Conservation (phyloP, 139 green algal species). For the Microglena sp. region DNA sequence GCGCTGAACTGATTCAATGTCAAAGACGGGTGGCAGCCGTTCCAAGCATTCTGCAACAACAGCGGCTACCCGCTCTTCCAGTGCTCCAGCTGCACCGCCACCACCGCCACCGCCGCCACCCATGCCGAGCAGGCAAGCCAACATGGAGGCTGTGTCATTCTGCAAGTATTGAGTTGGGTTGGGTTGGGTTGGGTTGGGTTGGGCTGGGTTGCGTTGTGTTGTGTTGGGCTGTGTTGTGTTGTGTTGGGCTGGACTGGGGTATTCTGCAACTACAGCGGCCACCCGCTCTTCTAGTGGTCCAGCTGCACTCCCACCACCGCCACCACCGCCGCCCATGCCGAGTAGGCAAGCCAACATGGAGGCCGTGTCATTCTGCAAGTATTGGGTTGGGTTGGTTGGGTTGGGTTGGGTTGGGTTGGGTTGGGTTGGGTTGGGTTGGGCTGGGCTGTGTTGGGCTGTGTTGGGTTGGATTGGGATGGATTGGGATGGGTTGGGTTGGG, state of each 20-base stretch:
- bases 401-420: too few species aligned
- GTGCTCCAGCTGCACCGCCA: slow-evolving; percentile 12
- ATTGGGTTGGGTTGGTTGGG: too few species aligned
- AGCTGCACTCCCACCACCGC: slow-evolving; percentile 17
- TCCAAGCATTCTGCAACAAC: slow-evolving; percentile 39
- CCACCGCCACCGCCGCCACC: slow-evolving; percentile 24
- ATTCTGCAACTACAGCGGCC: slow-evolving; percentile 28
- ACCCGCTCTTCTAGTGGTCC: slow-evolving; percentile 25
- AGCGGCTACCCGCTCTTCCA: slow-evolving; percentile 29
- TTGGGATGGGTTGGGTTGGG: too few species aligned
- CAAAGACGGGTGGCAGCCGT: slow-evolving; percentile 49
- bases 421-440: too few species aligned
- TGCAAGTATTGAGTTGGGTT: too few species aligned
- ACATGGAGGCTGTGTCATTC: slow-evolving; percentile 52
- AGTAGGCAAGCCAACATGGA: slow-evolving; percentile 51
- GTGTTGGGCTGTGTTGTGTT: too few species aligned
- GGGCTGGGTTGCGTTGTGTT: too few species aligned
- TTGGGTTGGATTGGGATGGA: too few species aligned
- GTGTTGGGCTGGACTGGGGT: too few species aligned
- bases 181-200: too few species aligned
- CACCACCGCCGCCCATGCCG: slow-evolving; percentile 30
- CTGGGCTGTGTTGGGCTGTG: too few species aligned
- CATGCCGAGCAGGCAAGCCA: slow-evolving; percentile 44
- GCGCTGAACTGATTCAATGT: slow-evolving; percentile 48
- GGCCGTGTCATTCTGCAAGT: slow-evolving; percentile 52